Evolutionary conservation across 805 yeast genomes (phyloP), one percentile per base, ranked within the genome.

Genomic region (Torulaspora gathmanii): DNA sequence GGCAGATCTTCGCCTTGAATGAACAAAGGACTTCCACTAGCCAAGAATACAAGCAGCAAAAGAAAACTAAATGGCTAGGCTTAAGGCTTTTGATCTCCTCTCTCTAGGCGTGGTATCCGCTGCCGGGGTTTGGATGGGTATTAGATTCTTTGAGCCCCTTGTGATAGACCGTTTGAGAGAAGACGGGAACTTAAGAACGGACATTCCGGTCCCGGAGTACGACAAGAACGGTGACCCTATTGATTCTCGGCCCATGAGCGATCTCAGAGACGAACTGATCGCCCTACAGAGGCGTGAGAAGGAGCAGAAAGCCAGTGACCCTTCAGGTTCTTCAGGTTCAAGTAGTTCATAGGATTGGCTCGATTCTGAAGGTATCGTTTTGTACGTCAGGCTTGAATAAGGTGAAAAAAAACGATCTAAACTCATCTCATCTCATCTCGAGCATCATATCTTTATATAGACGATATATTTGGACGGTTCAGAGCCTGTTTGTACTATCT

Each of bases 141-240:
- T 78, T 45, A 78, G 74, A 58, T 85, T 85, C 65, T 85, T 86
- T 70, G 82, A 82, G 54, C 95, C 95, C 2, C 61, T 85, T 13
- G 75, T 85, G 3, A 74, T 84, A 25, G 89, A 82, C 37, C 82
- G 75, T 51, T 69, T 85, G 47, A 71, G 73, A 54, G 76, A 79
- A 56, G 88, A 83, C 50, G 86, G 87, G 2, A 73, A 74, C 46
- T 68, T 85, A 40, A 73, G 90, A 58, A 57, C 65, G 1, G 91
- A 82, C 54, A 73, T 83, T 35, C 68, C 68, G 11, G 68, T 82
- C 28, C 83, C 83, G 1, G 70, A 77, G 25, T 76, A 71, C 49
- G 79, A 76, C 49, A 37, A 17, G 5, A 70, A 72, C 15, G 78
- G 78, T 15, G 63, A 66, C 23, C 64, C 62, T 4, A 49, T 63